Conservation (phyloP, 106 monocot species). For the Cymbidium sinense region DNA sequence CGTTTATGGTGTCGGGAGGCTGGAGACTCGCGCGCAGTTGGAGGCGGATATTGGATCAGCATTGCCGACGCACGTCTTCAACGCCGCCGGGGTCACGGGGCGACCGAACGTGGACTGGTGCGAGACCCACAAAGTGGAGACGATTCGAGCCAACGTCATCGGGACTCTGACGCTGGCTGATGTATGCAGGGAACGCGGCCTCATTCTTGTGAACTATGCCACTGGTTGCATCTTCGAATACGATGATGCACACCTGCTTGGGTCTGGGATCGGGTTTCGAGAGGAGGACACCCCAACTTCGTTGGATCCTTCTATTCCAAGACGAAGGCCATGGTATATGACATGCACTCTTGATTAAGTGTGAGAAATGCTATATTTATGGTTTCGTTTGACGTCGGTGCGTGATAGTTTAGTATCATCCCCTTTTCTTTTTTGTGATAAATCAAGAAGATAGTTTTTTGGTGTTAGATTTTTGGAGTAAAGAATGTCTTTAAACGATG, state of each 20-base stretch:
- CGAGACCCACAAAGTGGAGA: constrained; percentile 68
- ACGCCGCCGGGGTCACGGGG: constrained; percentile 79
- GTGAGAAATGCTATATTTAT: neutral
- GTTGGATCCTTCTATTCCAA: constrained; percentile 62
- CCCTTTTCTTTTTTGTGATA: neutral
- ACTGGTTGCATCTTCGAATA: constrained; percentile 67
- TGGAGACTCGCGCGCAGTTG: constrained; percentile 46
- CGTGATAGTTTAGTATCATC: neutral
- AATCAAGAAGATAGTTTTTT: neutral
- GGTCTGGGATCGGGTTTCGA: constrained; percentile 49
- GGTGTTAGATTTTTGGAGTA: neutral
- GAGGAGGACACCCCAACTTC: constrained; percentile 64
- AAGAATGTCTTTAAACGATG: neutral
- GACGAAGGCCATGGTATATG: constrained; percentile 59
- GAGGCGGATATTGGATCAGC: constrained; percentile 38
- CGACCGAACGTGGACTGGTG: constrained; percentile 92
- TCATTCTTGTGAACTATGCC: constrained; percentile 52
- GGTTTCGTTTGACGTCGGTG: neutral
- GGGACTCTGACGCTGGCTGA: constrained; percentile 61
- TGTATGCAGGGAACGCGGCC: constrained; percentile 32
- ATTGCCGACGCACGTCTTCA: constrained; percentile 66
- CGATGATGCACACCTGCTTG: constrained; percentile 30
- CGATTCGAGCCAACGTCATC: constrained; percentile 44
- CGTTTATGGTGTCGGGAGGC: constrained; percentile 41
- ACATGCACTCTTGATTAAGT: neutral